A percentile compares a stretch with the other conserved stretches of the same genome.
phyloP scores from a whole-genome alignment of 1,139 yeast genomes.

The Yarrowia galli region DNA sequence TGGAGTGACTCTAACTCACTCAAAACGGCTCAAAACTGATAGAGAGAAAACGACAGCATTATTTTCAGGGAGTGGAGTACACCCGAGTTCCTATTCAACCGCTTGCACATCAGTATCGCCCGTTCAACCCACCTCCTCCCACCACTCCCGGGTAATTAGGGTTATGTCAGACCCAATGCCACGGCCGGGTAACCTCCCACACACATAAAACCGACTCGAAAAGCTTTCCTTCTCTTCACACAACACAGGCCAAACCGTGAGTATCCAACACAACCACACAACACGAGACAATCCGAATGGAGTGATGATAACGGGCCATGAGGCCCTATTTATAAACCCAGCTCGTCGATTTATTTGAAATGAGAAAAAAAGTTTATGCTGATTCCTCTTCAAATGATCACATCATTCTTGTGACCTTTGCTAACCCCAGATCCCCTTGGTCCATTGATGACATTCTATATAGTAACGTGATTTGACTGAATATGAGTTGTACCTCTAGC shows the following conservation, averaged over 20 bases:
- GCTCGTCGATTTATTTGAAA: constrained; percentile 37
- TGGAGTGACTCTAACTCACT: background rate
- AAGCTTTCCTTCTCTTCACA: constrained; percentile 7
- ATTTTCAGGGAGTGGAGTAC: no score
- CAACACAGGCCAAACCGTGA: constrained; percentile 24
- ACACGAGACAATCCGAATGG: background rate
- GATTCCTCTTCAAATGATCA: background rate
- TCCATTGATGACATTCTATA: background rate
- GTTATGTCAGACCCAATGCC: background rate
- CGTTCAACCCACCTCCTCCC: background rate
- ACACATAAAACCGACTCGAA: constrained; percentile 2
- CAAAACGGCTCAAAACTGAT: background rate
- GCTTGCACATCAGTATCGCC: background rate
- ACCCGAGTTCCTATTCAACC: background rate
- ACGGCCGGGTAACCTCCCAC: constrained; percentile 18
- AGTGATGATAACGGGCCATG: constrained; percentile 37
- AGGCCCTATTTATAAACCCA: constrained; percentile 38
- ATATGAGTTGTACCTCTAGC: background rate
- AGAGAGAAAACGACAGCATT: background rate
- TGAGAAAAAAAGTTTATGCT: constrained; percentile 37
- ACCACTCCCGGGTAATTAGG: constrained; percentile 23
- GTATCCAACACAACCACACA: background rate
- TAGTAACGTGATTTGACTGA: background rate
- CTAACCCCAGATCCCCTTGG: background rate
- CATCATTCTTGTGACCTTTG: background rate